These are phyloP conservation scores for Pythium myriotylum DNA, from an alignment of 352 stramenopile genomes.

Conservation along the genomic window DNA sequence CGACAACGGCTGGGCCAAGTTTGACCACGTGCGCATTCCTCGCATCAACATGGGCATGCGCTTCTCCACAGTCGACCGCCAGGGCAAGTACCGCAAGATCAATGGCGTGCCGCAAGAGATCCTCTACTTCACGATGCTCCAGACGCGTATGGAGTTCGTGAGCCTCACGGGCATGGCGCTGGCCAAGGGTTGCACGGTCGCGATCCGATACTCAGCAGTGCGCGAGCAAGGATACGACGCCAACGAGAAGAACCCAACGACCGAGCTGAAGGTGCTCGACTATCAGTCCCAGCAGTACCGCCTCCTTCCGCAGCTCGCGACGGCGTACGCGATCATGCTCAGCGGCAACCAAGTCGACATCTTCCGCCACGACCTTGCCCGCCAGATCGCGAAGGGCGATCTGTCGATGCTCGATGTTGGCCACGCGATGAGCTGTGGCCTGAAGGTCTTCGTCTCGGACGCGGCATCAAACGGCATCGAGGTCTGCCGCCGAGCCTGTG, in stretches of 20 bases:
- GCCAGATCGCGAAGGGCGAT: constrained; percentile 47
- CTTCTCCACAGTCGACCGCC: constrained; percentile 46
- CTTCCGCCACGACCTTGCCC: constrained; percentile 46
- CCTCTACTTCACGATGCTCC: constrained; percentile 84
- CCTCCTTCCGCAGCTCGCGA: constrained; percentile 91
- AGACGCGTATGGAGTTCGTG: constrained; percentile 73
- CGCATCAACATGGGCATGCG: constrained; percentile 74
- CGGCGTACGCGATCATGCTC: constrained; percentile 90
- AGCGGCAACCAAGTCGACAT: constrained; percentile 54
- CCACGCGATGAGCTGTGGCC: constrained; percentile 63
- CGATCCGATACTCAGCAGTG: constrained; percentile 94
- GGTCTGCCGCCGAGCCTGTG: constrained; percentile 72
- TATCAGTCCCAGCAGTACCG: constrained; percentile 96
- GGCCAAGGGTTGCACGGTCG: constrained; percentile 91
- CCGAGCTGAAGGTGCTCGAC: constrained; percentile 92
- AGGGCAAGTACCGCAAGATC: constrained; percentile 71
- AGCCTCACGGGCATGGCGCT: constrained; percentile 53
- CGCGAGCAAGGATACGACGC: constrained; percentile 86
- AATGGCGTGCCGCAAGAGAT: constrained; percentile 47
- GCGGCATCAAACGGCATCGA: constrained; percentile 55
- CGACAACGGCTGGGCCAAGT: constrained; percentile 68
- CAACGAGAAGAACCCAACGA: constrained; percentile 46
- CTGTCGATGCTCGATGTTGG: constrained; percentile 47
- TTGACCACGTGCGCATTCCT: constrained; percentile 61
- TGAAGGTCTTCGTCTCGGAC: constrained; percentile 64